Percentiles rank a stretch among this genome's conserved stretches.
Conservation (phyloP, 2,329 filamentous ascomycete genomes). For the Talaromyces funiculosus region DNA sequence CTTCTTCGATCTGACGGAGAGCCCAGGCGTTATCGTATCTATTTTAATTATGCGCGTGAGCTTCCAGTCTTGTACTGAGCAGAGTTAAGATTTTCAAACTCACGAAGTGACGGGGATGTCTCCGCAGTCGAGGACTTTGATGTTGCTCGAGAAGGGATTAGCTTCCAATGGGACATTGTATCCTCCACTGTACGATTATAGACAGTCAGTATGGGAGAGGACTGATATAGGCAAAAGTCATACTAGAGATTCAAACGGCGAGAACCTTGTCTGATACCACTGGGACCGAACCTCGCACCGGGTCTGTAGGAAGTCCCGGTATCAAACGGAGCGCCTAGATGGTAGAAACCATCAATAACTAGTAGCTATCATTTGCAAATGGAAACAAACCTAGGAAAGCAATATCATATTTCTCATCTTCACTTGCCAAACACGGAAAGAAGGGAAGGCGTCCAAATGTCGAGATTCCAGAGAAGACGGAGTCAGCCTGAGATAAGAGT, state of each 20-base stretch:
- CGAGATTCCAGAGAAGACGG: conserved; percentile 81
- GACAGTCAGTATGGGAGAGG: background rate
- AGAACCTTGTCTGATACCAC: conserved; percentile 79
- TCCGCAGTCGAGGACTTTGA: conserved; percentile 74
- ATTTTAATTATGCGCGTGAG: background rate
- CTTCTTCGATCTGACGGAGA: conserved; percentile 78
- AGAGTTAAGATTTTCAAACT: conserved; percentile 26
- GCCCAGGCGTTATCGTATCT: conserved; percentile 80
- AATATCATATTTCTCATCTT: conserved; percentile 71
- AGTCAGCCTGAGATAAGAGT: conserved; percentile 59
- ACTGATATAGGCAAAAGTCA: conserved; percentile 27
- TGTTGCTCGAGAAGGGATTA: conserved; percentile 77
- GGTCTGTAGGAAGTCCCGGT: conserved; percentile 81
- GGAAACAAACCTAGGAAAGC: conserved; percentile 65
- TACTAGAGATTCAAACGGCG: conserved; percentile 83
- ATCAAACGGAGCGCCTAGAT: conserved; percentile 70
- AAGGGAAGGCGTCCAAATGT: conserved; percentile 79
- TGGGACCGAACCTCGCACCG: conserved; percentile 77
- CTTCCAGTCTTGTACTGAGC: background rate
- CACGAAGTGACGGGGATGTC: conserved; percentile 81
- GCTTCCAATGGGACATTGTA: conserved; percentile 77
- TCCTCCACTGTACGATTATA: conserved; percentile 58
- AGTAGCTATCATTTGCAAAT: background rate
- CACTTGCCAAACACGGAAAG: conserved; percentile 65
- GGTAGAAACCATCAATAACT: background rate